Conservation (phyloP, 139 green algal genomes). For the Zygnema circumcarinatum region DNA sequence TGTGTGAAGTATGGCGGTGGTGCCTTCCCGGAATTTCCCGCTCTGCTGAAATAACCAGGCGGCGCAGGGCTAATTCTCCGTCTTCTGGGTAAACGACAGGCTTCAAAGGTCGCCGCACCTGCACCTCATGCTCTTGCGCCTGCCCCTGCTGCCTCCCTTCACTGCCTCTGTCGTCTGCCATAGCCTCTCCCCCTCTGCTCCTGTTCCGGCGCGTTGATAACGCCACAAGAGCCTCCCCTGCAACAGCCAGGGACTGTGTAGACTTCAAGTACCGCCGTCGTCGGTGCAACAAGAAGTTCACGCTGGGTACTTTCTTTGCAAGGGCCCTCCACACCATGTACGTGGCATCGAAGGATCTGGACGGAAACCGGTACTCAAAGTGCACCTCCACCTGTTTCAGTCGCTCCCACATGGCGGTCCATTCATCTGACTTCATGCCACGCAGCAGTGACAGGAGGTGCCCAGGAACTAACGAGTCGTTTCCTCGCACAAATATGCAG, state of each 20-base stretch:
- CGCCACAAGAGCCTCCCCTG: background rate
- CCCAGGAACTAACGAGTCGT: slow-evolving; percentile 31
- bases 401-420: slow-evolving; percentile 27
- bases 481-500: slow-evolving; percentile 23
- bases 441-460: slow-evolving; percentile 31
- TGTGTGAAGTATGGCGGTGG: no score
- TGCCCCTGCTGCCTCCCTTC: no score
- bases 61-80: background rate
- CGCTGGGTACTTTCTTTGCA: slow-evolving; percentile 18
- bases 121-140: no score
- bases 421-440: background rate
- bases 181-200: no score
- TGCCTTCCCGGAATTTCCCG: background rate
- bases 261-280: slow-evolving; percentile 22
- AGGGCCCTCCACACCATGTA: slow-evolving; percentile 35
- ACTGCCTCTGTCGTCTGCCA: no score
- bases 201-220: background rate
- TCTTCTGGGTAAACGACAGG: background rate
- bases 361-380: slow-evolving; percentile 33
- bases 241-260: background rate
- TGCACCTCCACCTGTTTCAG: slow-evolving; percentile 43
- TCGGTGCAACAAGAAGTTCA: slow-evolving; percentile 17
- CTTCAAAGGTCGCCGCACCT: background rate
- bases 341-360: slow-evolving; percentile 2
- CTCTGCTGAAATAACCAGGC: background rate